phyloP scores from a whole-genome alignment of 148 eudicot species.

The Gaultheria prostrata region DNA sequence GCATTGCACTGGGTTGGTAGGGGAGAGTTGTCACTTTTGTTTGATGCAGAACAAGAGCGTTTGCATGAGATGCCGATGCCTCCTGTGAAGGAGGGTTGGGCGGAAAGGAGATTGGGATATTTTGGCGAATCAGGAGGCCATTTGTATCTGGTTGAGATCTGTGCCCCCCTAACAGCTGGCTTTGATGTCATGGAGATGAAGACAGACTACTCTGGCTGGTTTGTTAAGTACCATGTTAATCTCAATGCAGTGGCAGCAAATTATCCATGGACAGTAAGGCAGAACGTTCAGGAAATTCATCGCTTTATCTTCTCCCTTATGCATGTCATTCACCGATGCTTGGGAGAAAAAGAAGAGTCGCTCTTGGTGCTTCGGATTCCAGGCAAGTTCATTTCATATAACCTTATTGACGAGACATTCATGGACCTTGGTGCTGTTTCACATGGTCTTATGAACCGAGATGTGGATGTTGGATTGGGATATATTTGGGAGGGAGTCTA shows the following conservation, averaged over 20 bases:
- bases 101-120: background rate
- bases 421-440: background rate
- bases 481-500: background rate
- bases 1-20: background rate
- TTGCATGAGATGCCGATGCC: background rate
- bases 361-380: background rate
- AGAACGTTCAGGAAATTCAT: background rate
- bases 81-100: background rate
- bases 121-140: background rate
- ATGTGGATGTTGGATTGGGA: background rate
- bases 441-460: background rate
- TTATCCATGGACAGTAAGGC: background rate
- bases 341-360: background rate
- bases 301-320: background rate
- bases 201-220: conserved; percentile 1
- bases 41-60: background rate
- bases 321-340: background rate
- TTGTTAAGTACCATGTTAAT: conserved; percentile 3
- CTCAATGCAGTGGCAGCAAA: background rate
- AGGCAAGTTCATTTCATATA: background rate
- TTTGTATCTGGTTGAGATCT: background rate
- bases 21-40: background rate
- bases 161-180: background rate
- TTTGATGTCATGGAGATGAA: background rate
- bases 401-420: background rate